Percentiles rank a stretch among this genome's conserved stretches.
phyloP scores from a whole-genome alignment of 306 rosid species.

The Mucuna pruriens region DNA sequence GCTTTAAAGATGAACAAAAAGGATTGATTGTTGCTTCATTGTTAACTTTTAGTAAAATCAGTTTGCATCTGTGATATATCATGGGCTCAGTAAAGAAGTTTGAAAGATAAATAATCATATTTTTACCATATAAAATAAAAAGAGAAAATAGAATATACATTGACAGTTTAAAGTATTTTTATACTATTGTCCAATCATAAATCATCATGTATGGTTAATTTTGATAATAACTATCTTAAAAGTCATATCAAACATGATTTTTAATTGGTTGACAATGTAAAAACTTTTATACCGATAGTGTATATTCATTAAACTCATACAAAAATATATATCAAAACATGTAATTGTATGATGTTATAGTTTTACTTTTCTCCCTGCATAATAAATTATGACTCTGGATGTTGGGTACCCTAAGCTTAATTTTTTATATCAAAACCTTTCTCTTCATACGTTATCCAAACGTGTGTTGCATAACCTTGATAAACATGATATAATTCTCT shows the following conservation, averaged over 20 bases:
- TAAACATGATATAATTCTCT: no score
- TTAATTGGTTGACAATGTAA: no score
- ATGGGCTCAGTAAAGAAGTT: not conserved
- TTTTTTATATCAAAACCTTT: not conserved
- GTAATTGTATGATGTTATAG: not conserved
- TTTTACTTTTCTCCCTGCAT: not conserved
- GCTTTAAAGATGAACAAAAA: not conserved
- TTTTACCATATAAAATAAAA: not conserved
- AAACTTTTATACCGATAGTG: no score
- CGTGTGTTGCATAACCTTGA: no score
- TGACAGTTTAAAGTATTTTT: no score
- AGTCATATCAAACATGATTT: no score
- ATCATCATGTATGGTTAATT: no score
- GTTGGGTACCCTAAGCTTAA: not conserved
- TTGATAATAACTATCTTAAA: no score
- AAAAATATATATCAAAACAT: not conserved
- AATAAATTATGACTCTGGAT: not conserved
- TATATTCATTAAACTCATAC: no score
- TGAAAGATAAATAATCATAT: not conserved
- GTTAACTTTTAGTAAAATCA: not conserved
- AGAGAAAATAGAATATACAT: no score
- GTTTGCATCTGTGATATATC: not conserved
- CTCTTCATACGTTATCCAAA: not conserved
- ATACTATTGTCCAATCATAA: no score
- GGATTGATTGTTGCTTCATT: not conserved